Base-by-base conservation (phyloP, 768 basidiomycete species). In the Kwoniella sp. region DNA sequence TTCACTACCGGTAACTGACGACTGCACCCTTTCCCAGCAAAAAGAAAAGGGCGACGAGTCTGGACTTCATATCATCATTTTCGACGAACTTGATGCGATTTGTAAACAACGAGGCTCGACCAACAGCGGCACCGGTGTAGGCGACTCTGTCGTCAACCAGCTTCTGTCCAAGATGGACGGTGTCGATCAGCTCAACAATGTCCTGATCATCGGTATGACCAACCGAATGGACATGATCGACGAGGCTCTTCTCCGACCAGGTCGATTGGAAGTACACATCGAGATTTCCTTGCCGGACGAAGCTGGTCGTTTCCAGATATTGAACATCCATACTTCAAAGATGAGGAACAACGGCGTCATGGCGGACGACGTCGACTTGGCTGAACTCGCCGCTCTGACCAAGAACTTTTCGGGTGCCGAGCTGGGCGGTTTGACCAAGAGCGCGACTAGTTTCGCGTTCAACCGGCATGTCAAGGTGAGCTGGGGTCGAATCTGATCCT, bases 121-220 rank as follows among this genome's bases (percentile, higher is more conserved):
- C 0, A 89, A 87, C 73, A 88, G 84, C 63, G 92, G 94, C 1
- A 98, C 96, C 9, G 96, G 96, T 52, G 96, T 99, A 4, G 95
- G 93, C n/a, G 96, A 99, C 80, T 97, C 89, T 22, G 91, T 98
- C 22, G 96, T 99, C 81, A 99, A 98, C 81, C 96, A 99, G 82
- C 86, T 99, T 54, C 85, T 99, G 17, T 95, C 96, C 26, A 99
- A 99, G 93, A 95, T 99, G 93, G 96, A 99, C 72, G 96, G 96
- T 84, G 95, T 99, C 12, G 96, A 99, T 78, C 90, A 92, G 82
- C 84, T 99, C 31, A 98, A 99, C 84, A 99, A 99, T 82, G 95
- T 99, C 67, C 89, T 99, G 73, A 90, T 99, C 72, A 99, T 99
- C 72, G 96, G 96, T 73, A 99, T 99, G 96, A 99, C 95, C 52